Percentiles rank a stretch among this genome's conserved stretches.
Evolutionary conservation across 2,329 filamentous ascomycete genomes (phyloP).

Genomic region (Beauveria scarabaeidicola): DNA sequence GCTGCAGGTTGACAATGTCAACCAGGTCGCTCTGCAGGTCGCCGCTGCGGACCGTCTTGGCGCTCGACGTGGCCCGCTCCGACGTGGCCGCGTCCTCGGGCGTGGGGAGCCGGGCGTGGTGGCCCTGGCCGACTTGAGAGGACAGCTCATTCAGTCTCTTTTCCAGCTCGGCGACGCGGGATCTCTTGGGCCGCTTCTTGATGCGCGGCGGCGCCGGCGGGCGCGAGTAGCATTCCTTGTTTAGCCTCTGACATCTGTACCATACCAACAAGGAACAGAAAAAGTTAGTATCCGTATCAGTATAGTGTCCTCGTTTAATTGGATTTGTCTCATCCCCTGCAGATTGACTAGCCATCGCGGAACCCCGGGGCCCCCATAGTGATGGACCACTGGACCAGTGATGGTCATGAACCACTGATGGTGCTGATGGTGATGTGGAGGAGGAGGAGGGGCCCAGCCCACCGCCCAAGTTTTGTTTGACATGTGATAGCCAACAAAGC

Average conservation of each 20-base stretch:
- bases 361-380: no score
- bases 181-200: slow-evolving; percentile 38
- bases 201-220: slow-evolving; percentile 38
- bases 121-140: slow-evolving; percentile 24
- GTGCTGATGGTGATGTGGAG: no score
- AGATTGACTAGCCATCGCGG: no score
- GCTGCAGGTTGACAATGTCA: slow-evolving; percentile 21
- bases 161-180: slow-evolving; percentile 42
- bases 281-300: not conserved
- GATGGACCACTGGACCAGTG: no score
- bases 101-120: slow-evolving; percentile 9
- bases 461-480: not conserved
- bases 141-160: slow-evolving; percentile 41
- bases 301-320: not conserved
- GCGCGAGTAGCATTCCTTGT: slow-evolving; percentile 38
- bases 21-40: slow-evolving; percentile 6
- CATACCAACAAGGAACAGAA: not conserved
- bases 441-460: not conserved
- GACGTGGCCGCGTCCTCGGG: slow-evolving; percentile 8
- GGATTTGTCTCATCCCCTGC: not conserved
- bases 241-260: slow-evolving; percentile 37
- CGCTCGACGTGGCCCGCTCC: slow-evolving; percentile 2
- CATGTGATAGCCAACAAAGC: slow-evolving; percentile 10
- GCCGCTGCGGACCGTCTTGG: slow-evolving; percentile 2
- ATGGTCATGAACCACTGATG: no score